These are phyloP conservation scores for Seiridium cupressi DNA, from an alignment of 2,329 filamentous ascomycete genomes.

Conservation along the genomic window DNA sequence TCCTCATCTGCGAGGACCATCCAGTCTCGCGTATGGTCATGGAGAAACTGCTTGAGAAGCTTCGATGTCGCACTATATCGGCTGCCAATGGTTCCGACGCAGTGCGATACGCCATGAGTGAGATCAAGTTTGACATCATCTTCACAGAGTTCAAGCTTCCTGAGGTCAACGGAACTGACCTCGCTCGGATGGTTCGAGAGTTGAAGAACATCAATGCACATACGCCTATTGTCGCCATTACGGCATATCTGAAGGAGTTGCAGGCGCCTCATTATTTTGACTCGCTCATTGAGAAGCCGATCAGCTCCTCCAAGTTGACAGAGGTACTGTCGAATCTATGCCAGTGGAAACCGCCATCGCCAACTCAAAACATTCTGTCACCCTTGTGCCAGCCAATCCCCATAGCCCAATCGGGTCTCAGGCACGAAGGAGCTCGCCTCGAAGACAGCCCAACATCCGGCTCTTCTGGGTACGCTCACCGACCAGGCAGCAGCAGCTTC, in stretches of 20 bases:
- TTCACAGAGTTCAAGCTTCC: conserved; percentile 97
- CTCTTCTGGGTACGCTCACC: conserved; percentile 68
- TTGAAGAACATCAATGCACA: conserved; percentile 93
- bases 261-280: conserved; percentile 96
- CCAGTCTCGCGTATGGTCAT: conserved; percentile 97
- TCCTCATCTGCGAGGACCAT: conserved; percentile 96
- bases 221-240: conserved; percentile 94
- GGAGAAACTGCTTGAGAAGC: conserved; percentile 94
- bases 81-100: conserved; percentile 89
- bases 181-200: conserved; percentile 96
- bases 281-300: conserved; percentile 92
- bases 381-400: conserved; percentile 58
- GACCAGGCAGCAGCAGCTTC: conserved; percentile 69
- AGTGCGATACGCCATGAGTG: conserved; percentile 88
- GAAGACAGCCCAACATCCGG: conserved; percentile 85
- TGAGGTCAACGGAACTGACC: conserved; percentile 91
- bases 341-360: conserved; percentile 81
- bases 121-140: conserved; percentile 98
- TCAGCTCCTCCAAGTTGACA: conserved; percentile 85
- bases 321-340: conserved; percentile 86
- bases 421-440: conserved; percentile 59
- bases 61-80: conserved; percentile 90
- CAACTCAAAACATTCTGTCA: conserved; percentile 40
- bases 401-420: conserved; percentile 63
- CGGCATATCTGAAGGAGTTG: conserved; percentile 95